Evolutionary conservation across 1,139 yeast genomes (phyloP).

Genomic region (Candida sanyaensis): DNA sequence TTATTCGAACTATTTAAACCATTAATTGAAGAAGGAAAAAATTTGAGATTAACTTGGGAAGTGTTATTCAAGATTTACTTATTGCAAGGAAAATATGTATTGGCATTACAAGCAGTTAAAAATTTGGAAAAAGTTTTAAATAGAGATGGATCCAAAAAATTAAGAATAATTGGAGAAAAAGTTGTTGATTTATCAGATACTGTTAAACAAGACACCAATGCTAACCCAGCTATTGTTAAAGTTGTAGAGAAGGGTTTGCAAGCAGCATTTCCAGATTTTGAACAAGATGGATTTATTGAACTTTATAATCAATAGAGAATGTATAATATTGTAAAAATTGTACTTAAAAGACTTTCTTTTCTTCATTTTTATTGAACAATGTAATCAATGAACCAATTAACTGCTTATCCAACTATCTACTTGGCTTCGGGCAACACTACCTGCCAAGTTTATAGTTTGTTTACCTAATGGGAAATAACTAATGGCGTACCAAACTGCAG

Average conservation of each 20-base stretch:
- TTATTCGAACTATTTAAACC: conserved; percentile 33
- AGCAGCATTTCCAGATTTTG: conserved; percentile 35
- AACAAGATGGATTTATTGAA: conserved; percentile 15
- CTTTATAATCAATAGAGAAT: conserved; percentile 15
- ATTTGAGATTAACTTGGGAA: conserved; percentile 37
- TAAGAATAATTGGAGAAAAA: conserved; percentile 24
- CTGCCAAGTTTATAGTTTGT: conserved; percentile 55
- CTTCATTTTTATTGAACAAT: too few species aligned
- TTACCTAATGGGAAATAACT: conserved; percentile 66
- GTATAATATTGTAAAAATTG: not conserved
- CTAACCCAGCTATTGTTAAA: conserved; percentile 45
- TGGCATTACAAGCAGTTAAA: conserved; percentile 47
- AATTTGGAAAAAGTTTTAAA: conserved; percentile 34
- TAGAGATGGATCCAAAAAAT: conserved; percentile 16
- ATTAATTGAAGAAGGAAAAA: conserved; percentile 36
- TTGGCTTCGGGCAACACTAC: conserved; percentile 56
- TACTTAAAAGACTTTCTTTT: too few species aligned
- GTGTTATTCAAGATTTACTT: conserved; percentile 41
- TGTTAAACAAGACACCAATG: conserved; percentile 26
- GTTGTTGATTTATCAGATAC: conserved; percentile 27
- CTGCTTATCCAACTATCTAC: conserved; percentile 59
- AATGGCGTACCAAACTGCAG: conserved; percentile 58
- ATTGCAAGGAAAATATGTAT: conserved; percentile 44
- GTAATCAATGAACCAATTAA: not conserved
- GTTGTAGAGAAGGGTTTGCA: conserved; percentile 47